Evolutionary conservation across 2,329 filamentous ascomycete species (phyloP).

Genomic region (Massarina eburnea): DNA sequence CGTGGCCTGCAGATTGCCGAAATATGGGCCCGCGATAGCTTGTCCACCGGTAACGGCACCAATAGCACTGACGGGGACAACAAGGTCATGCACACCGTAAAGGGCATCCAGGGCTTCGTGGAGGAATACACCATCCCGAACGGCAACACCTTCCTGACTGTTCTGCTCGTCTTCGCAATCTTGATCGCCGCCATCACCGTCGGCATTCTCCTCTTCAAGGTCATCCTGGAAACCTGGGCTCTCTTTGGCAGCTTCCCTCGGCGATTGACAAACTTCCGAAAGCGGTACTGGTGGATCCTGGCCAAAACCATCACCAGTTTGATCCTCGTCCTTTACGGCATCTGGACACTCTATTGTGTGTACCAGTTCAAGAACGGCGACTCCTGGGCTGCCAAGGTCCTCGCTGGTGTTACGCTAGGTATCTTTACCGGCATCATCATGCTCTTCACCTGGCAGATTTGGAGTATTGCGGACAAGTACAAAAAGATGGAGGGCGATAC

Average conservation of each 20-base stretch:
- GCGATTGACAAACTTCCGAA: conserved; percentile 78
- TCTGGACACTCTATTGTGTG: conserved; percentile 94
- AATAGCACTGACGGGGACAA: conserved; percentile 39
- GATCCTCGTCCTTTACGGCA: conserved; percentile 87
- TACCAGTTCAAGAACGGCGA: conserved; percentile 94
- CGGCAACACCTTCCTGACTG: conserved; percentile 94
- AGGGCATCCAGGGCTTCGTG: conserved; percentile 79
- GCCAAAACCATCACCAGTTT: conserved; percentile 86
- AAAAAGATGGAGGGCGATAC: conserved; percentile 75
- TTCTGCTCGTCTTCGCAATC: conserved; percentile 85
- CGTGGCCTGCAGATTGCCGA: conserved; percentile 52
- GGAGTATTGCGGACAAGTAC: conserved; percentile 70
- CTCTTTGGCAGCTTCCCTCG: conserved; percentile 86
- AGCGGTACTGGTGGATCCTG: conserved; percentile 94
- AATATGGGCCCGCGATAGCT: conserved; percentile 58
- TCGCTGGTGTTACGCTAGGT: conserved; percentile 78
- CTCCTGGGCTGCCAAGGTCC: conserved; percentile 85
- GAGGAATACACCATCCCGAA: conserved; percentile 82
- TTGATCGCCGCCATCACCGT: conserved; percentile 81
- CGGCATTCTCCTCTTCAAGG: conserved; percentile 84
- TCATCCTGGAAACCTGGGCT: conserved; percentile 87
- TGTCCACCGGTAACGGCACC: conserved; percentile 36
- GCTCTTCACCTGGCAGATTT: conserved; percentile 86
- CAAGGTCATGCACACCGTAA: conserved; percentile 60
- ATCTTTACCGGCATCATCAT: conserved; percentile 79